Evolutionary conservation across 495 filamentous ascomycete genomes (phyloP), one percentile per base, ranked within the genome.

Genomic region (Sordaria brevicollis): DNA sequence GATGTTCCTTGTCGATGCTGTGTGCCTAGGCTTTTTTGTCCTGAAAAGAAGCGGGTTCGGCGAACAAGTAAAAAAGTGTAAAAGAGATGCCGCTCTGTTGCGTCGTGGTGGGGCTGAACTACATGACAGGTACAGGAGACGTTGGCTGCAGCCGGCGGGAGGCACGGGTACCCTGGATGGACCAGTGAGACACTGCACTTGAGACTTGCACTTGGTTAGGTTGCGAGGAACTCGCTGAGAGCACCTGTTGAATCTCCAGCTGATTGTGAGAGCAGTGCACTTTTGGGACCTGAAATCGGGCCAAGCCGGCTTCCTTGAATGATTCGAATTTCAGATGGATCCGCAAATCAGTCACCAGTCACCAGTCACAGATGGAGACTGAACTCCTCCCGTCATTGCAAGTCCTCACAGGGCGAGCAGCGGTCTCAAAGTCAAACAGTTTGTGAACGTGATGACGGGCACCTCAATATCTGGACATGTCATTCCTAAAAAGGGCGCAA

Each of bases 41-140:
- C 43, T 25, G 43, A 21, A n/a, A 43, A 54, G 43, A 54, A 54
- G 49, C 49, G 49, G 49, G 49, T 57, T 57, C 49, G 49, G 49
- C 49, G 49, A 57, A 57, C 21, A 31, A 62, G 25, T 62, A 25
- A 25, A 31, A 57, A 6, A 7, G 49, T 57, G 49, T n/a, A n/a
- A n/a, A n/a, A 62, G 33, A 62, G 49, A 62, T 62, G 49, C 25
- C 49, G 49, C 49, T 62, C 25, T 31, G 49, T 31, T 57, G 49
- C 43, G 43, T 57, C 49, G 49, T 74, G 66, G 74, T 77, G 76
- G 76, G 74, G 76, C 72, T 31, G 15, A 70, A 67, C 43, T 75
- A 77, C 74, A 35, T 76, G 69, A 36, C 41, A 35, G 67, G 72
- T 73, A 77, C 75, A 25, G 65, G 19, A 39, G 43, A 68, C 67